Evolutionary conservation across 306 rosid species (phyloP), one percentile per base, ranked within the genome.

Genomic region (Erythrophleum fordii): DNA sequence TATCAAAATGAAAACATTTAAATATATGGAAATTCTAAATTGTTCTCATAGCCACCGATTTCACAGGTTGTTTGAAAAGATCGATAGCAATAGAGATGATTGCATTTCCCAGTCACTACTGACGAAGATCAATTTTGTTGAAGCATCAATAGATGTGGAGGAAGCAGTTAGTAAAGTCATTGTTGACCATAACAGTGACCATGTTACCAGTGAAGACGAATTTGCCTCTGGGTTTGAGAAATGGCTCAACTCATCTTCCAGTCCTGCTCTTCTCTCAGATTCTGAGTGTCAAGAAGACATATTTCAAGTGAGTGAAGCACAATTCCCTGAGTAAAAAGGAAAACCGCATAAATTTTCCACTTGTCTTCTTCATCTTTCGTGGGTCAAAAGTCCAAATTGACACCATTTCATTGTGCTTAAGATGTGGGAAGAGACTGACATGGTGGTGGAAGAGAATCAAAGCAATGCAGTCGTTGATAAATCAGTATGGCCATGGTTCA

Each of bases 41-140:
- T 4, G 58, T 61, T 49, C 42, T 69, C 35, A 59, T 74, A 4
- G 25, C 71, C 75, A 61, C 28, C 52, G 70, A 60, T 69, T 17
- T 1, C 34, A 20, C 78, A 84, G 84, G 79, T 53, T 84, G 75
- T 80, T 84, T 17, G 87, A 80, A 34, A 71, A 62, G 51, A 46
- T 85, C 29, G 88, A 85, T 31, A 48, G 31, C 37, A 68, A 85
- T 17, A 56, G n/a, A 56, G 82, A 85, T 39, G 56, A 77, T 82
- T 58, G 64, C 88, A 77, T 81, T 55, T 85, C 85, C 16, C 73
- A 49, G 6, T 67, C 76, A 77, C 62, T 85, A 77, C 60, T 85
- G 26, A 68, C 7, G 72, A 69, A 81, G 26, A 72, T 81, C 77
- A 71, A 81, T 25, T 62, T 71, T 76, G 85, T 39, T 16, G 71